Base-by-base conservation (phyloP, 1,139 yeast genomes). In the Saccharomyces hybrid region DNA sequence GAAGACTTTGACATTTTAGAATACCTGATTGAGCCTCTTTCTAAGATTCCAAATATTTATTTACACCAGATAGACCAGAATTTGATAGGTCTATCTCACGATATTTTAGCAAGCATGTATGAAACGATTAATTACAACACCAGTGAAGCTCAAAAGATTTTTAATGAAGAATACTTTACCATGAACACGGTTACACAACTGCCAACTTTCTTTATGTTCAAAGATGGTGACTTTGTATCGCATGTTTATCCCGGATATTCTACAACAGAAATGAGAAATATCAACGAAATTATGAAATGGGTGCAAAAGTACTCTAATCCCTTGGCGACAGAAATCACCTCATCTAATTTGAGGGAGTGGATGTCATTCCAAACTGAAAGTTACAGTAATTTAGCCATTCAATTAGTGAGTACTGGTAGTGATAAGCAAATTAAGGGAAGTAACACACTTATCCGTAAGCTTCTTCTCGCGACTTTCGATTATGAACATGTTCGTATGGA, bases 1-100 rank as follows among this genome's bases (percentile, higher is more conserved):
- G 93, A 86, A 64, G 93, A 86, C 67, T 76, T 76, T 60, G 78
- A 78, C 29, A 71, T 85, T 6, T 72, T 86, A 57, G 83, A 85
- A 2, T 78, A 83, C 62, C 63, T 86, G 52, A 70, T 83, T 48
- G 84, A 83, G 54, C 81, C 80, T 14, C 72, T 84, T 24, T 78
- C 85, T 55, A 74, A 78, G 52, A 71, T 83, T 6, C 83, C 85
- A 1, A 79, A 84, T 60, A 74, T 83, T 12, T 75, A 77, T 59
- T 67, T 86, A 12, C 82, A 75, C 65, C 78, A 77, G 47, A 77
- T 83, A 1, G 75, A 77, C 32, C 82, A 82, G 60, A 74, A 73
- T 48, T 71, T 82, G 48, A 71, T 75, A 51, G 64, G 68, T 0
- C 69, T 78, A 21, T 62, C 79, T 3, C 71, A 73, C 29, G 57